Conservation (phyloP, 768 basidiomycete species). For the Termitomyces sp. region DNA sequence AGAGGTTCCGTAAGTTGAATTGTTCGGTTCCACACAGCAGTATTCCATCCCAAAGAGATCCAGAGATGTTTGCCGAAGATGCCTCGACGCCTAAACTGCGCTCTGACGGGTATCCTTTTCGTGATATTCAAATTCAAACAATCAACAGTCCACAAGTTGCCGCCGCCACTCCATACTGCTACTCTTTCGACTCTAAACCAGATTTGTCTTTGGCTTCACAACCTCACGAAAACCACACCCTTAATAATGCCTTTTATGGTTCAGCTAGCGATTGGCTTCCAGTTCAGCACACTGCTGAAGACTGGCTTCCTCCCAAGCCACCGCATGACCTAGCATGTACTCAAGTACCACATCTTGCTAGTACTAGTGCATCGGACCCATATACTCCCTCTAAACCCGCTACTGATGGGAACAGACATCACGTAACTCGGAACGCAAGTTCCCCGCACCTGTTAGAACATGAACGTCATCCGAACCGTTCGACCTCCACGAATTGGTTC, state of each 20-base stretch:
- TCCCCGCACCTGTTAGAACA: constrained; percentile 2
- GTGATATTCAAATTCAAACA: constrained; percentile 12
- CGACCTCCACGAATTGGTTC: constrained; percentile 8
- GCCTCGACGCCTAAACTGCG: neutral
- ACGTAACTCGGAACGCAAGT: neutral
- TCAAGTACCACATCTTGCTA: neutral
- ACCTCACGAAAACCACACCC: constrained; percentile 6
- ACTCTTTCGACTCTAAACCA: constrained; percentile 3
- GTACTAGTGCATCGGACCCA: neutral
- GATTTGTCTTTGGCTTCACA: constrained; percentile 5
- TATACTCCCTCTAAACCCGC: neutral
- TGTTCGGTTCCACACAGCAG: constrained; percentile 1
- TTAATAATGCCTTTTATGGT: neutral
- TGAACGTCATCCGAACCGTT: neutral
- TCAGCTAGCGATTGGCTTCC: constrained; percentile 6
- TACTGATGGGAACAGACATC: constrained; percentile 5
- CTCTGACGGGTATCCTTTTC: constrained; percentile 12
- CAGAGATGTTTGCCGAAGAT: neutral
- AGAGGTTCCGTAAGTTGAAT: constrained; percentile 1
- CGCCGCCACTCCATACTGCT: neutral
- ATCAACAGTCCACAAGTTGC: constrained; percentile 12
- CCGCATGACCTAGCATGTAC: neutral
- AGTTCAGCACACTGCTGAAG: constrained; percentile 11
- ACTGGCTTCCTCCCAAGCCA: constrained; percentile 11
- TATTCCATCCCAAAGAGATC: neutral